Evolutionary conservation across 2,329 filamentous ascomycete species (phyloP).

Genomic region (Fusarium devonianum): DNA sequence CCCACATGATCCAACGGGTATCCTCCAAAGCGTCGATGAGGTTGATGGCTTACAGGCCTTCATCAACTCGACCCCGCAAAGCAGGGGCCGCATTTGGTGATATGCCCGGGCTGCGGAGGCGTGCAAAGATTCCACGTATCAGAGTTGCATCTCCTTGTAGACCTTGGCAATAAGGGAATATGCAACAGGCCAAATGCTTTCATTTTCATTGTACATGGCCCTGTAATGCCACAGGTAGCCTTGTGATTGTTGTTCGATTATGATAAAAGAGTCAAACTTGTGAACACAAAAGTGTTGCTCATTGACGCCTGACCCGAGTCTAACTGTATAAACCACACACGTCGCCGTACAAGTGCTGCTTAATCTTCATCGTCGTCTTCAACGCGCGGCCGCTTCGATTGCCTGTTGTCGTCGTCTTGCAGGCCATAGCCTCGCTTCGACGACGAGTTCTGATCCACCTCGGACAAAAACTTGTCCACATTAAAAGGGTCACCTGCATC

Average conservation of each 20-base stretch:
- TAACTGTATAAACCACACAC: constrained; percentile 34
- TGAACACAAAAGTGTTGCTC: constrained; percentile 18
- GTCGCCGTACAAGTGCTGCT: constrained; percentile 13
- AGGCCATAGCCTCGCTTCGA: constrained; percentile 80
- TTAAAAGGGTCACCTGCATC: constrained; percentile 87
- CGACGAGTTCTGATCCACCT: constrained; percentile 70
- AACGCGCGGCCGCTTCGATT: constrained; percentile 77
- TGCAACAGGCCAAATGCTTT: neutral
- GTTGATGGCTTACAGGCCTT: neutral
- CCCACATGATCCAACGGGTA: too few relatives aligned
- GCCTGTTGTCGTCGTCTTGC: constrained; percentile 67
- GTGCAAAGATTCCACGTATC: constrained; percentile 36
- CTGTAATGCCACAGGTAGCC: neutral
- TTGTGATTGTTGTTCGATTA: constrained; percentile 7
- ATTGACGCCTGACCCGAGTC: constrained; percentile 35
- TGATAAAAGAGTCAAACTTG: constrained; percentile 3
- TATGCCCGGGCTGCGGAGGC: constrained; percentile 26
- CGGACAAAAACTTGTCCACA: constrained; percentile 90
- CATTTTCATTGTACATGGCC: constrained; percentile 7
- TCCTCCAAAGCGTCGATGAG: constrained; percentile 1
- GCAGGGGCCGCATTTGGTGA: constrained; percentile 18
- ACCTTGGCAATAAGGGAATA: constrained; percentile 2
- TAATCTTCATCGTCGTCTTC: constrained; percentile 64
- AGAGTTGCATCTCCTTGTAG: constrained; percentile 4
- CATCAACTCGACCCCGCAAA: constrained; percentile 19